A percentile compares a stretch with the other conserved stretches of the same genome.
These are phyloP conservation scores for Entomortierella chlamydospora DNA, from an alignment of 192 early-diverging fungal species.

Conservation along the genomic window DNA sequence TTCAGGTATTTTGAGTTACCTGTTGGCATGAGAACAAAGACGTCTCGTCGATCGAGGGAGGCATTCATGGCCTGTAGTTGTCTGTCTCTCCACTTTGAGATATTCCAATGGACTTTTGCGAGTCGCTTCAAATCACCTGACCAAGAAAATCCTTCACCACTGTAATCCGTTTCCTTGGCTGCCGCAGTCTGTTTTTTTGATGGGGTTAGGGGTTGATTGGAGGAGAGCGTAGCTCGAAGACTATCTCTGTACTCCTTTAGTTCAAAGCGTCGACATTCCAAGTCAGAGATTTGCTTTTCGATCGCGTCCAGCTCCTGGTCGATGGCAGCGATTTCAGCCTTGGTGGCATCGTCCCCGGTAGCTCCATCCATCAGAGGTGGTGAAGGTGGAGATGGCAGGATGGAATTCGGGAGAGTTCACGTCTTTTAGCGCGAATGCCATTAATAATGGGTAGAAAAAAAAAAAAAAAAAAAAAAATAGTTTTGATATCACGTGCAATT, in stretches of 20 bases:
- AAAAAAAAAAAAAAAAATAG: too few species aligned
- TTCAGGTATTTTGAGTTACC: slow-evolving; percentile 61
- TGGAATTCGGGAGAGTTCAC: too few species aligned
- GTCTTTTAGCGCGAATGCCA: too few species aligned
- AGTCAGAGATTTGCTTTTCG: slow-evolving; percentile 31
- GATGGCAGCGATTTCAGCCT: slow-evolving; percentile 26
- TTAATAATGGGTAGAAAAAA: too few species aligned
- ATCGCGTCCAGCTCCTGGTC: slow-evolving; percentile 29
- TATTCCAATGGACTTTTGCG: slow-evolving; percentile 59
- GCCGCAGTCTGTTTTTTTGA: not conserved
- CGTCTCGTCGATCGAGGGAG: slow-evolving; percentile 79
- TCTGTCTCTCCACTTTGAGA: slow-evolving; percentile 69
- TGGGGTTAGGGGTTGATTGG: not conserved
- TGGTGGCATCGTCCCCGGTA: not conserved
- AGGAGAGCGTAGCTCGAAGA: slow-evolving; percentile 5
- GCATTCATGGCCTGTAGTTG: slow-evolving; percentile 92
- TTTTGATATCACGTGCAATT: not conserved
- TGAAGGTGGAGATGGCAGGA: not conserved
- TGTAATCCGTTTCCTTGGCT: slow-evolving; percentile 48
- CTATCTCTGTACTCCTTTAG: slow-evolving; percentile 30
- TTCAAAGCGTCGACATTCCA: slow-evolving; percentile 25
- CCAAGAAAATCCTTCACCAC: slow-evolving; percentile 63
- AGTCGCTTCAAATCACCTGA: slow-evolving; percentile 49
- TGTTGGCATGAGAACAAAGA: slow-evolving; percentile 97
- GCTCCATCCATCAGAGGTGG: not conserved